phyloP scores from a whole-genome alignment of 768 basidiomycete genomes.

The Gyrodon lividus region DNA sequence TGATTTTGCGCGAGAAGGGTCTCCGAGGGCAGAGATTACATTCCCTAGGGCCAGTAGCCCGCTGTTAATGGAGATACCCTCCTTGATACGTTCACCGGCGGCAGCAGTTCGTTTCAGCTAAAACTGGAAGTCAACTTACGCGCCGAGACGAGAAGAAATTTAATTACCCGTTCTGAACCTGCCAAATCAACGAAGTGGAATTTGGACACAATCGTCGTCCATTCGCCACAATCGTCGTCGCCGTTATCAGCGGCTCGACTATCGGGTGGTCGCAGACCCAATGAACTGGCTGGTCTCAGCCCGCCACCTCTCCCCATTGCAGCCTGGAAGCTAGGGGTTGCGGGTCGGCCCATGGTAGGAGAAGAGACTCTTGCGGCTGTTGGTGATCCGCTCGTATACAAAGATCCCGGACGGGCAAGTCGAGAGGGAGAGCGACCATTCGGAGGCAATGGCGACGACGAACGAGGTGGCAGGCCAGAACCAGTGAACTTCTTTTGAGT shows the following conservation, averaged over 20 bases:
- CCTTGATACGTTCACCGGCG: conserved; percentile 93
- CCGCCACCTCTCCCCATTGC: conserved; percentile 70
- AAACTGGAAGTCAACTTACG: conserved; percentile 19
- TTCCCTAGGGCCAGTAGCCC: conserved; percentile 96
- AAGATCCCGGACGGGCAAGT: conserved; percentile 79
- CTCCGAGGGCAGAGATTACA: conserved; percentile 96
- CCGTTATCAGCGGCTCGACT: conserved; percentile 27
- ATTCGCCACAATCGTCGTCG: conserved; percentile 75
- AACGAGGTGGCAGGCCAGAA: conserved; percentile 64
- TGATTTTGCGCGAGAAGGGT: conserved; percentile 84
- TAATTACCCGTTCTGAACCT: conserved; percentile 83
- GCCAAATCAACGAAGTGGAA: conserved; percentile 99
- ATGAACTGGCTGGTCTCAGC: conserved; percentile 74
- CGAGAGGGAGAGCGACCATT: conserved; percentile 75
- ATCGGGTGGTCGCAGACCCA: conserved; percentile 67
- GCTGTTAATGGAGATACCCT: conserved; percentile 98
- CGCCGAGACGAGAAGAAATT: conserved; percentile 5
- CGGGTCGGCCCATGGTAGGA: conserved; percentile 74
- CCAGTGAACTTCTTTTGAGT: conserved; percentile 87
- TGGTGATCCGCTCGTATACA: conserved; percentile 49
- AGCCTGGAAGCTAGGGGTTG: conserved; percentile 74
- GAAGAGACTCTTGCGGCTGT: conserved; percentile 55
- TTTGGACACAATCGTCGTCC: conserved; percentile 89
- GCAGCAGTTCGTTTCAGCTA: conserved; percentile 96
- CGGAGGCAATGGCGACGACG: conserved; percentile 74